Base-by-base conservation (phyloP, 140 eudicot species). In the Erigeron philadelphicus region DNA sequence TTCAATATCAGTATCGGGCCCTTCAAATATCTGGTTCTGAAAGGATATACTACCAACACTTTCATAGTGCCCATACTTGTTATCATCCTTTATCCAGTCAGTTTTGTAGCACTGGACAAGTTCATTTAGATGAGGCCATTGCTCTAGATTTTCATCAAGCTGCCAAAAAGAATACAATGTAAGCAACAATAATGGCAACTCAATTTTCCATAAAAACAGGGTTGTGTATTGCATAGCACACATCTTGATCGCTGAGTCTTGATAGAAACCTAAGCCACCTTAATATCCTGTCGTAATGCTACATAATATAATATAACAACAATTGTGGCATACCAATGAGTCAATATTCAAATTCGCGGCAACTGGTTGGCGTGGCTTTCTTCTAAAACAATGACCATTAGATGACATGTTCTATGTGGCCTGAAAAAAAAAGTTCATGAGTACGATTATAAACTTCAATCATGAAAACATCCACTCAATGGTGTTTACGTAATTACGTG, bases 121-220 rank as follows among this genome's bases (percentile, higher is more conserved):
- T 87, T 93, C 98, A 78, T 84, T 84, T 62, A 93, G 72, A 85
- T 93, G 98, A 60, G 97, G 98, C 97, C 94, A 89, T 79, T 89
- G 98, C 82, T 93, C 98, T 93, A 89, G 63, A 76, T 93, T 89
- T 70, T 93, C 95, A 44, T 93, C 98, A 76, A 89, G 89, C 98
- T 93, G 84, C 62, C 75, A 72, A 46, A 66, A 75, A 65, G 60
- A 18, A 57, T 15, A 48, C 49, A 11, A 52, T 19, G 23, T 38
- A 47, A 44, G 44, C 49, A 11, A 59, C 61, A 77, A 58, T 40
- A 45, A 76, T 40, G 16, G 56, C 59, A 45, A 38, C 57, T 11
- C 31, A 63, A 40, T 56, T 77, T 49, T 64, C 75, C 74, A 23
- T 63, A 70, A 46, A 40, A 52, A 53, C 40, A 42, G 19, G 49